Evolutionary conservation across 23 red algal genomes (phyloP).

Genomic region (Gracilaria domingensis): DNA sequence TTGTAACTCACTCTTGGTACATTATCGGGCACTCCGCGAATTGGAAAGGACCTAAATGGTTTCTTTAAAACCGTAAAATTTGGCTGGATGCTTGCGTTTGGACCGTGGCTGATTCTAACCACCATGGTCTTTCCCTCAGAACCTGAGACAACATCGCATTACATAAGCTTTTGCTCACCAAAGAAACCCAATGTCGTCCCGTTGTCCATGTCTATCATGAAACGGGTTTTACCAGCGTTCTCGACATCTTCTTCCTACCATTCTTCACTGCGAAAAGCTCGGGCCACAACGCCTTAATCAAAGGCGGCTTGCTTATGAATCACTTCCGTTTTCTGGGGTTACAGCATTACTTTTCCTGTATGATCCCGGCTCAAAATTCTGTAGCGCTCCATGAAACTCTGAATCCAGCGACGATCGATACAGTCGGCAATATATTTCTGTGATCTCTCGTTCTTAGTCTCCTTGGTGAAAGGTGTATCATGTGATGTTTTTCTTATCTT

Average conservation of each 20-base stretch:
- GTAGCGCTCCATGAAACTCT: conserved; percentile 22
- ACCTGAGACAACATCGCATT: neutral
- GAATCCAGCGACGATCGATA: conserved; percentile 12
- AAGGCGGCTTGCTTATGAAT: conserved; percentile 30
- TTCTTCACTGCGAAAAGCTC: neutral
- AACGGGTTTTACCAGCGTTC: neutral
- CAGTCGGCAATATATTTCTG: neutral
- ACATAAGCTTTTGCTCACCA: neutral
- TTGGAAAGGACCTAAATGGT: too few relatives aligned
- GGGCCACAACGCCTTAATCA: conserved; percentile 10
- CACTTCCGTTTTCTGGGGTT: neutral
- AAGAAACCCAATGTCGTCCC: neutral
- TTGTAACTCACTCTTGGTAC: too few relatives aligned
- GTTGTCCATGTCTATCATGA: neutral
- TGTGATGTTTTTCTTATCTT: neutral
- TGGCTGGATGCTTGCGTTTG: neutral
- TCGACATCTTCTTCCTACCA: conserved; percentile 30
- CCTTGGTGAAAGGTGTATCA: too few relatives aligned
- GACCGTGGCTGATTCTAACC: neutral
- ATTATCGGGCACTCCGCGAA: too few relatives aligned
- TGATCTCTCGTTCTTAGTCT: neutral
- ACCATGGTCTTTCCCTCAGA: neutral
- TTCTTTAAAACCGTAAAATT: neutral
- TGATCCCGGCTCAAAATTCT: conserved; percentile 34
- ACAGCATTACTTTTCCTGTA: conserved; percentile 24